A percentile compares a stretch with the other conserved stretches of the same genome.
Conservation (phyloP, 2,329 filamentous ascomycete species). For the Fusarium hainanense region DNA sequence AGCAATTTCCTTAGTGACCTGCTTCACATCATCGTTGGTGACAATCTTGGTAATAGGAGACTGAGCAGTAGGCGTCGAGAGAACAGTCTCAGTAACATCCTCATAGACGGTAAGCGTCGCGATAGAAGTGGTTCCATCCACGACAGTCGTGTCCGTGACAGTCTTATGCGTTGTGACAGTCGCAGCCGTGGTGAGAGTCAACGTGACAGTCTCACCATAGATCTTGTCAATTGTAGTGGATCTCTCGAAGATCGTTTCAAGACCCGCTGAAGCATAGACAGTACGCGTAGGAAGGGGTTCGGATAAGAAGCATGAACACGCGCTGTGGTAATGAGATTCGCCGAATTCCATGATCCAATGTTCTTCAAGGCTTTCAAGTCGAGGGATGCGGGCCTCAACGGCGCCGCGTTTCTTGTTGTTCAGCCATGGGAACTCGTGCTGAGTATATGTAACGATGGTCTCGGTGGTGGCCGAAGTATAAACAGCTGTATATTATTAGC, state of each 20-base stretch:
- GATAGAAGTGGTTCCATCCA: neutral
- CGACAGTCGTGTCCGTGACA: neutral
- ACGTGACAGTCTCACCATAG: slow-evolving; percentile 4
- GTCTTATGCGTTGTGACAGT: slow-evolving; percentile 2
- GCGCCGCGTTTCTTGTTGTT: slow-evolving; percentile 10
- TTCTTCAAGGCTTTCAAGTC: neutral
- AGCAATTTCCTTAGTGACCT: slow-evolving; percentile 2
- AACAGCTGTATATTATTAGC: neutral
- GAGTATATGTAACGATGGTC: neutral
- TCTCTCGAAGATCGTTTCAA: neutral
- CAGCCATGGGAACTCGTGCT: slow-evolving; percentile 14
- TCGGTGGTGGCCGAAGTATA: neutral
- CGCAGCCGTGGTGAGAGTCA: neutral
- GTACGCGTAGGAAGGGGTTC: slow-evolving; percentile 14
- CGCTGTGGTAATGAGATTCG: slow-evolving; percentile 10
- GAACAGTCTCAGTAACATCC: slow-evolving; percentile 11
- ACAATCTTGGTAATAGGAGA: neutral
- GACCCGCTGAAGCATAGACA: neutral
- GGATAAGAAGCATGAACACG: slow-evolving; percentile 16
- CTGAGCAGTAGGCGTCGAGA: slow-evolving; percentile 4
- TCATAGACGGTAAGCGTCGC: slow-evolving; percentile 2
- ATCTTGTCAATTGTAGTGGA: slow-evolving; percentile 9
- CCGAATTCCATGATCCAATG: slow-evolving; percentile 14
- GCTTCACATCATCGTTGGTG: slow-evolving; percentile 1
- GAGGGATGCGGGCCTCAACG: neutral